Base-by-base conservation (phyloP, 2,329 filamentous ascomycete species). In the Basipetospora chlamydospora region DNA sequence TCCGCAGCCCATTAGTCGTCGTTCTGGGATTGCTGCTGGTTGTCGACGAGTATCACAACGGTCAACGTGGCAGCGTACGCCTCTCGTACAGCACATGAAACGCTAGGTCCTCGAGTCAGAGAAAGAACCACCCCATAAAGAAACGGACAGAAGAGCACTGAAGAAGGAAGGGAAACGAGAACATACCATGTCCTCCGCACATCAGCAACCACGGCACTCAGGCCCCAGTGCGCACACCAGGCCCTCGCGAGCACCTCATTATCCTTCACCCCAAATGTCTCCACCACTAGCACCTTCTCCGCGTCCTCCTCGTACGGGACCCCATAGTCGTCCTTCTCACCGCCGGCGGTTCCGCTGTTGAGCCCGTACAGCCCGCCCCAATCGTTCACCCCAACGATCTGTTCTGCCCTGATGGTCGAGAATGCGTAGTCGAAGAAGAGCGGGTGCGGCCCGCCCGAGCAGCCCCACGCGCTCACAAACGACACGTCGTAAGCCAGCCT, bases 171-270 rank as follows among this genome's bases (percentile, higher is more conserved):
- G n/a, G n/a, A n/a, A n/a, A n/a, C n/a, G n/a, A 35, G 15, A 33
- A 61, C 70, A 53, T 47, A 74, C 70, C 72, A 85, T 12, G 80
- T 84, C 57, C 67, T 72, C 40, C 67, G 61, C 36, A 82, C 53
- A 52, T 84, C 77, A 7, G 78, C 78, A 40, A 84, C 69, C 13
- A 86, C 59, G 1, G 80, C 80, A 48, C 69, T 76, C 46, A 83
- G 56, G 3, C 80, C 80, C 70, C 78, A 82, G 47, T 83, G 77
- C 38, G 77, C 70, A 51, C 80, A 85, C 80, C 80, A 86, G 6
- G 80, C 79, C 42, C 80, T 62, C 1, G 77, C 80, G 46, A 86
- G 66, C 4, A 84, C 80, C 54, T 85, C 80, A 45, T 85, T 84
- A 53, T 85, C 80, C 33, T 63, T 63, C 16, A 80, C 77, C 1